A percentile compares a stretch with the other conserved stretches of the same genome.
Conservation (phyloP, 2,329 filamentous ascomycete genomes). For the Aspergillus ochraceoroseus region DNA sequence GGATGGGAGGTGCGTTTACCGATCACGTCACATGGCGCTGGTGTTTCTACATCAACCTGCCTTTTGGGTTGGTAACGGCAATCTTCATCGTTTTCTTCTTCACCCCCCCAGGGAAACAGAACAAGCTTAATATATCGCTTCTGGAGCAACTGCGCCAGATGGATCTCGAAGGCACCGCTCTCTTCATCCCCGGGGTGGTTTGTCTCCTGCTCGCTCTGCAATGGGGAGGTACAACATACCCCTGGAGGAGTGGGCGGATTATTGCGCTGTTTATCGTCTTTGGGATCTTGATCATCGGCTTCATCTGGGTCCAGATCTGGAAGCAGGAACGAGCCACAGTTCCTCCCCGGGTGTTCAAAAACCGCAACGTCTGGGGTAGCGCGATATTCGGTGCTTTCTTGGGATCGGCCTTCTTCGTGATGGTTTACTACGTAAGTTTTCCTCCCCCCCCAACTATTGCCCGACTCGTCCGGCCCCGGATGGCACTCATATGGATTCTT, state of each 20-base stretch:
- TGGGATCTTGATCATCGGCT: slow-evolving; percentile 43
- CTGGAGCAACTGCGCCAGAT: slow-evolving; percentile 32
- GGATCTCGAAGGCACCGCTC: slow-evolving; percentile 41
- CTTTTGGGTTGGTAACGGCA: slow-evolving; percentile 42
- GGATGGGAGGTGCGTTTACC: too few relatives aligned
- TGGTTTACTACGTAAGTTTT: slow-evolving; percentile 42
- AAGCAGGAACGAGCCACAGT: slow-evolving; percentile 43
- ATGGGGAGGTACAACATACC: slow-evolving; percentile 49
- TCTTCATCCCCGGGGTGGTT: slow-evolving; percentile 23
- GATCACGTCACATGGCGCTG: slow-evolving; percentile 14
- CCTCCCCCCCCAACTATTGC: neutral
- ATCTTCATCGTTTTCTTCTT: slow-evolving; percentile 39
- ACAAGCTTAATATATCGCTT: slow-evolving; percentile 22
- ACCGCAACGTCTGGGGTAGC: slow-evolving; percentile 42
- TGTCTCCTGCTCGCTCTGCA: slow-evolving; percentile 48
- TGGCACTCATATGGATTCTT: too few relatives aligned
- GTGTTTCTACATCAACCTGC: slow-evolving; percentile 56
- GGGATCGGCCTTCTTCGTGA: slow-evolving; percentile 43
- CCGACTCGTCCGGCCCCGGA: too few relatives aligned
- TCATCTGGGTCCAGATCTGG: slow-evolving; percentile 29
- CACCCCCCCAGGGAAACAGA: slow-evolving; percentile 31
- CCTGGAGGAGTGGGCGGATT: slow-evolving; percentile 42
- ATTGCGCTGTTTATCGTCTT: slow-evolving; percentile 42
- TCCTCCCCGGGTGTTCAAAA: slow-evolving; percentile 43
- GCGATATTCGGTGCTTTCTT: slow-evolving; percentile 42